Base-by-base conservation (phyloP, 1,139 yeast genomes). In the Kodamaea plutei region DNA sequence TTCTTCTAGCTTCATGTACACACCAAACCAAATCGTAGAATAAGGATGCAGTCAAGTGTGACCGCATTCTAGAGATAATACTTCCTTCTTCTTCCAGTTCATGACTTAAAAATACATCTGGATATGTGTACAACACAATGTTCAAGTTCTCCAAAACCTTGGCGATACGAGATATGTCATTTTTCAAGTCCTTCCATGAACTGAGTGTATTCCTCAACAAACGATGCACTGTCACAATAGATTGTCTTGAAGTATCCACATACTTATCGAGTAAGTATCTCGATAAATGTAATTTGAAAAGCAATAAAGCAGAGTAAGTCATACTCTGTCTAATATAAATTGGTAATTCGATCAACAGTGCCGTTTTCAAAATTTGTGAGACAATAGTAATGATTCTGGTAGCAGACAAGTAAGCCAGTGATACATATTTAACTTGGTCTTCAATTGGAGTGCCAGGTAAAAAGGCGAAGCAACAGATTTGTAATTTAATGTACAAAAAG, bases 11-110 rank as follows among this genome's bases (percentile, higher is more conserved):
- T 52, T 89, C 96, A 55, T 89, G 96, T 29, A 89, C 84, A 52
- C 95, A 84, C 91, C 95, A 88, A 12, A 89, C 91, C 36, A 89
- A 69, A 56, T 89, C 97, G 53, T 89, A 89, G 49, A 89, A 89
- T 34, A 89, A 60, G 0, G 96, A 87, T 0, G 94, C 95, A 0
- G 96, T 84, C 46, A 89, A 65, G 58, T 89, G 97, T 0, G 95
- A 84, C 47, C 96, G 71, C 94, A 88, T 89, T 35, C 93, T 69
- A 1, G 85, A 75, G 29, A 89, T 84, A 19, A 89, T 84, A 11
- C 93, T 88, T 2, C 65, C 60, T 20, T 50, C 52, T 15, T 52
- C 61, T 25, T 49, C 47, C 16, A 46, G 40, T 21, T 28, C 30
- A 5, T 29, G 27, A 23, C 40, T 39, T 15, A 75, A 76, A 48